phyloP scores from a whole-genome alignment of 768 basidiomycete species.

The Holtermannia corniformis region DNA sequence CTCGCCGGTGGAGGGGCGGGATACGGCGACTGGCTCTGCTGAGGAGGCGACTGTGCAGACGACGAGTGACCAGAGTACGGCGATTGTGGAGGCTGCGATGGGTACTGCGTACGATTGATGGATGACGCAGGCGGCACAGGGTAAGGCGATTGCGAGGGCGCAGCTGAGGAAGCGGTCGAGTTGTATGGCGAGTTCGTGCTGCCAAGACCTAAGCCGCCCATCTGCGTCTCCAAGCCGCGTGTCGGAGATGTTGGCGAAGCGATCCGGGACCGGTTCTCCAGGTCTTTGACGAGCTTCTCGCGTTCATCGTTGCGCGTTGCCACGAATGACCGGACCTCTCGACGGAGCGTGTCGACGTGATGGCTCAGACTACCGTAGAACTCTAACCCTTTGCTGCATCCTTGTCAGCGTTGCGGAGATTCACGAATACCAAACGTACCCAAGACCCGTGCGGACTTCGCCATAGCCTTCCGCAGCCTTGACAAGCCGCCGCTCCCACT shows the following conservation, averaged over 20 bases:
- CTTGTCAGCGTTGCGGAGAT: not conserved
- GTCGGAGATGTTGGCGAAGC: constrained; percentile 42
- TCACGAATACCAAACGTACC: constrained; percentile 49
- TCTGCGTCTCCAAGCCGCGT: constrained; percentile 23
- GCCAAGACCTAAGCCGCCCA: constrained; percentile 19
- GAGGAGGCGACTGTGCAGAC: no score
- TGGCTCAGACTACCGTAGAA: constrained; percentile 77
- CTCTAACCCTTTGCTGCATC: constrained; percentile 68
- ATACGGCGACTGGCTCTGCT: not conserved
- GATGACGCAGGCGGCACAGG: no score
- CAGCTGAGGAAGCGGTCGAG: constrained; percentile 29
- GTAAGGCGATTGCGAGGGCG: no score
- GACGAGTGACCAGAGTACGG: no score
- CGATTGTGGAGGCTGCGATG: constrained; percentile 14
- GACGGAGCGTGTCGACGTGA: constrained; percentile 52
- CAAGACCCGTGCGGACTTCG: constrained; percentile 74
- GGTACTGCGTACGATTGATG: no score
- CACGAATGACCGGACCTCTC: constrained; percentile 57
- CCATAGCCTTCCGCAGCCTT: constrained; percentile 73
- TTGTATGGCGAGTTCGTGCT: constrained; percentile 5
- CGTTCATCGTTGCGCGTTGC: constrained; percentile 59
- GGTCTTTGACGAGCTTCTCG: constrained; percentile 55
- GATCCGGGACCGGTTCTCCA: constrained; percentile 63
- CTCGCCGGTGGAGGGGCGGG: constrained; percentile 43
- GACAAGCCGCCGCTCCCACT: constrained; percentile 60